phyloP scores from a whole-genome alignment of 148 eudicot genomes.

The Persicaria tinctoria region DNA sequence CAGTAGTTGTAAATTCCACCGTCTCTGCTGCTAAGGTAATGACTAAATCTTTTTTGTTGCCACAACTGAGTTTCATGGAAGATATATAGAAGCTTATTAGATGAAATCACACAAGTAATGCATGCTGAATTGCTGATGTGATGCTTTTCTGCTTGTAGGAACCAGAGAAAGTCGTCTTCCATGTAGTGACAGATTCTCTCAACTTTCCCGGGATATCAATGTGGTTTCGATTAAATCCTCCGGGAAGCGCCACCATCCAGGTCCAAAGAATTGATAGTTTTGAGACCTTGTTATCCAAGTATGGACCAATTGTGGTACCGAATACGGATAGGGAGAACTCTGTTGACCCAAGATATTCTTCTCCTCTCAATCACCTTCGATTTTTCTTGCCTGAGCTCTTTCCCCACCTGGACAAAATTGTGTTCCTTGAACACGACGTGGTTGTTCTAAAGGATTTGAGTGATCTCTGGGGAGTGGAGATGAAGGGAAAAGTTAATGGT shows the following conservation, averaged over 20 bases:
- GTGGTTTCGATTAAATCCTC: constrained; percentile 89
- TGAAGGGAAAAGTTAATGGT: constrained; percentile 83
- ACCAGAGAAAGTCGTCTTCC: constrained; percentile 73
- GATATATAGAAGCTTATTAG: not conserved
- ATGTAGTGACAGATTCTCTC: constrained; percentile 84
- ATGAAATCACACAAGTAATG: not conserved
- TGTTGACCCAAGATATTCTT: constrained; percentile 64
- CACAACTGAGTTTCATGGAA: not conserved
- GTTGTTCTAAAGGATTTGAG: constrained; percentile 77
- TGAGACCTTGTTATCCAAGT: constrained; percentile 35
- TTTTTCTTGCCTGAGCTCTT: constrained; percentile 89
- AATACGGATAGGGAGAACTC: constrained; percentile 22
- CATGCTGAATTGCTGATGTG: constrained; percentile 12
- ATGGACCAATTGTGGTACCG: constrained; percentile 18
- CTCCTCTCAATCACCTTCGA: constrained; percentile 78
- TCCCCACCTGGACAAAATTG: constrained; percentile 64
- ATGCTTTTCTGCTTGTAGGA: constrained; percentile 35
- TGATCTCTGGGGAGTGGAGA: constrained; percentile 53
- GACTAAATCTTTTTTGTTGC: not conserved
- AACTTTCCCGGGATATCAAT: constrained; percentile 74
- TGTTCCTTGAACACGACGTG: constrained; percentile 94
- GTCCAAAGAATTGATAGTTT: constrained; percentile 51
- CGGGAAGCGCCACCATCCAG: constrained; percentile 66
- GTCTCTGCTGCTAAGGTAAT: constrained; percentile 63
- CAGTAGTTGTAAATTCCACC: constrained; percentile 89